Percentiles rank a stretch among this genome's conserved stretches.
phyloP scores from a whole-genome alignment of 208 protist species.

The Crithidia sp. region DNA sequence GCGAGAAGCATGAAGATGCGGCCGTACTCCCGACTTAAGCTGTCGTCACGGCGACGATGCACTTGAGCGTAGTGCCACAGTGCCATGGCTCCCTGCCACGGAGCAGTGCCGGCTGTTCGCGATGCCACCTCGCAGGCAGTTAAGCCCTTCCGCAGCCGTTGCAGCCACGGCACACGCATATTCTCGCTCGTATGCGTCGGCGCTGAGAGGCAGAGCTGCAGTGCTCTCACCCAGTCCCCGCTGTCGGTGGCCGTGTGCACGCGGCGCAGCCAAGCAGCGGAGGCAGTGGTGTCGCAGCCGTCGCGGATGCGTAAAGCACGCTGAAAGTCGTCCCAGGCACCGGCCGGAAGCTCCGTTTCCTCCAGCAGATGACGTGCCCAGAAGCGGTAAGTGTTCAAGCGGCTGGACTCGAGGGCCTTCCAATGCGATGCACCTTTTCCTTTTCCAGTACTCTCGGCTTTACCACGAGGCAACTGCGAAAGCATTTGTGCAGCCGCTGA shows the following conservation, averaged over 20 bases:
- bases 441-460: background rate
- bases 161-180: slow-evolving; percentile 25
- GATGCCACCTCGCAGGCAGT: slow-evolving; percentile 33
- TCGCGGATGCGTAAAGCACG: background rate
- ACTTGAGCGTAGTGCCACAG: slow-evolving; percentile 21
- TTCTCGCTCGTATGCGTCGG: background rate
- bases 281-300: background rate
- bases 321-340: background rate
- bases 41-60: background rate
- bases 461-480: background rate
- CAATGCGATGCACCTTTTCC: background rate
- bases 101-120: background rate
- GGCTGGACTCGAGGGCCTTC: background rate
- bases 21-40: slow-evolving; percentile 38
- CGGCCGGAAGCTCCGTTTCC: background rate
- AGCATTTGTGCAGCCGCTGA: background rate
- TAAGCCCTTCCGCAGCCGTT: slow-evolving; percentile 48
- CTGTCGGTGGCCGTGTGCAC: slow-evolving; percentile 50
- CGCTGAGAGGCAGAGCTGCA: slow-evolving; percentile 30
- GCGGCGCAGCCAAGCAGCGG: slow-evolving; percentile 4
- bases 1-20: slow-evolving; percentile 63
- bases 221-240: slow-evolving; percentile 58
- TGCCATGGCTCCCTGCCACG: slow-evolving; percentile 38
- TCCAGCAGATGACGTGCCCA: background rate
- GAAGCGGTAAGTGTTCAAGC: background rate